Evolutionary conservation across 129 eudicot species (phyloP).

Genomic region (Lactuca sativa): DNA sequence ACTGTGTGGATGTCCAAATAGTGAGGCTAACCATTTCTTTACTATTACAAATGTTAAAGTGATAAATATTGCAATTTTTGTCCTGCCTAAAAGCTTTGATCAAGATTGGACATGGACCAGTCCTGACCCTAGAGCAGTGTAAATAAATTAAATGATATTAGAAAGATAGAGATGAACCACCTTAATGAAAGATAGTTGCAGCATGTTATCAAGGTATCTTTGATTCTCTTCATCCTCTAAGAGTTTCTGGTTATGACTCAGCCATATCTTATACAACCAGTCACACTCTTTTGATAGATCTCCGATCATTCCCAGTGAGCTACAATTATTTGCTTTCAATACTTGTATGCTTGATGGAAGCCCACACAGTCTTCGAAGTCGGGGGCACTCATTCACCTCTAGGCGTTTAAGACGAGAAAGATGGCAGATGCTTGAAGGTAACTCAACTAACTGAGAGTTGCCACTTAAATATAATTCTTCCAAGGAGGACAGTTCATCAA

Average conservation of each 20-base stretch:
- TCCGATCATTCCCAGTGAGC: not conserved
- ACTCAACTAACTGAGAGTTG: not conserved
- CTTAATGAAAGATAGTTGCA: not conserved
- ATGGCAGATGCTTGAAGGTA: slow-evolving; percentile 2
- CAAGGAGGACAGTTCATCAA: not conserved
- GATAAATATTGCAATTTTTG: too few relatives aligned
- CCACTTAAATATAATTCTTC: slow-evolving; percentile 2
- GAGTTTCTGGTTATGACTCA: not conserved
- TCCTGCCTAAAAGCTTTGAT: too few relatives aligned
- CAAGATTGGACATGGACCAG: too few relatives aligned
- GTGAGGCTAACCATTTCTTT: too few relatives aligned
- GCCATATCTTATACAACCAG: slow-evolving; percentile 13
- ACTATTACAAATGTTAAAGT: too few relatives aligned
- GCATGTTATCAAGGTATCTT: too few relatives aligned
- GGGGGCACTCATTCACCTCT: not conserved
- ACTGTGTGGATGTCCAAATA: too few relatives aligned
- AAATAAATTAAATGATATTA: not conserved
- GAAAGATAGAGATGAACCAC: not conserved
- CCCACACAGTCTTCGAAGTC: not conserved
- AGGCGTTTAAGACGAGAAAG: not conserved
- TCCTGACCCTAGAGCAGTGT: too few relatives aligned
- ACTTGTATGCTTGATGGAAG: not conserved
- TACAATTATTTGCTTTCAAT: too few relatives aligned
- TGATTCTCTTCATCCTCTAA: not conserved
- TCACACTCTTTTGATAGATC: not conserved